A percentile compares a stretch with the other conserved stretches of the same genome.
Conservation (phyloP, 2,329 filamentous ascomycete genomes). For the Neophaeococcomyces aloes region DNA sequence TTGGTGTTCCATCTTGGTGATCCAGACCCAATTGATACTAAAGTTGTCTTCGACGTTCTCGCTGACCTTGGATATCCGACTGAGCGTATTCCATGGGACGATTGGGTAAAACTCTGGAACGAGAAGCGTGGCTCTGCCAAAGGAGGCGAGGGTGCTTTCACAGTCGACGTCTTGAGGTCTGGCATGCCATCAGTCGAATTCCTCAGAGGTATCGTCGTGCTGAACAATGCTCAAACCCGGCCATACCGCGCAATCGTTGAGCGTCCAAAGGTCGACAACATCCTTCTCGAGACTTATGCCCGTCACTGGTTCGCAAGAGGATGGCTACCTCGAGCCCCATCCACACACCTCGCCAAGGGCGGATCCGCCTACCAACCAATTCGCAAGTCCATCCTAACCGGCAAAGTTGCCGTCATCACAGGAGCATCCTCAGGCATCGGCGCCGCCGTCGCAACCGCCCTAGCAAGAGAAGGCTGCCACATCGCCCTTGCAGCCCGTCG, state of each 20-base stretch:
- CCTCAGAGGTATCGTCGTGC: slow-evolving; percentile 58
- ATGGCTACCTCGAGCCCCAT: slow-evolving; percentile 58
- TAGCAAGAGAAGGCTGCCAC: slow-evolving; percentile 35
- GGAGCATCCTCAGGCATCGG: slow-evolving; percentile 31
- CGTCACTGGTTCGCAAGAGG: slow-evolving; percentile 72
- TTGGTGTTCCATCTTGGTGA: slow-evolving; percentile 65
- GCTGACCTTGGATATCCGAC: slow-evolving; percentile 61
- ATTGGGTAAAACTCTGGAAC: slow-evolving; percentile 65
- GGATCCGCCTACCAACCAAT: slow-evolving; percentile 34
- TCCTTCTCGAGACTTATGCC: slow-evolving; percentile 65
- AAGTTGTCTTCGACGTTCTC: slow-evolving; percentile 54
- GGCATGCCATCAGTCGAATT: slow-evolving; percentile 70
- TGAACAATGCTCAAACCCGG: slow-evolving; percentile 59
- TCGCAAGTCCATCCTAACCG: slow-evolving; percentile 42
- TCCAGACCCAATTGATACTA: slow-evolving; percentile 57
- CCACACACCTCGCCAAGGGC: slow-evolving; percentile 37
- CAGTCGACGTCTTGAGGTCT: slow-evolving; percentile 66
- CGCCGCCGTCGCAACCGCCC: slow-evolving; percentile 25
- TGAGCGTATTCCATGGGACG: slow-evolving; percentile 54
- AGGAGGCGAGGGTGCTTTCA: slow-evolving; percentile 61
- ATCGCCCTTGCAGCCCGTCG: slow-evolving; percentile 47
- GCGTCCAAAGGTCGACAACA: slow-evolving; percentile 57
- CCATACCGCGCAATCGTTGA: slow-evolving; percentile 49
- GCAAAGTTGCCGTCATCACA: slow-evolving; percentile 29
- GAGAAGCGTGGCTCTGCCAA: slow-evolving; percentile 56